Percentiles rank a stretch among this genome's conserved stretches.
These are phyloP conservation scores for Calonectria ilicicola DNA, from an alignment of 2,329 filamentous ascomycete genomes.

Conservation along the genomic window DNA sequence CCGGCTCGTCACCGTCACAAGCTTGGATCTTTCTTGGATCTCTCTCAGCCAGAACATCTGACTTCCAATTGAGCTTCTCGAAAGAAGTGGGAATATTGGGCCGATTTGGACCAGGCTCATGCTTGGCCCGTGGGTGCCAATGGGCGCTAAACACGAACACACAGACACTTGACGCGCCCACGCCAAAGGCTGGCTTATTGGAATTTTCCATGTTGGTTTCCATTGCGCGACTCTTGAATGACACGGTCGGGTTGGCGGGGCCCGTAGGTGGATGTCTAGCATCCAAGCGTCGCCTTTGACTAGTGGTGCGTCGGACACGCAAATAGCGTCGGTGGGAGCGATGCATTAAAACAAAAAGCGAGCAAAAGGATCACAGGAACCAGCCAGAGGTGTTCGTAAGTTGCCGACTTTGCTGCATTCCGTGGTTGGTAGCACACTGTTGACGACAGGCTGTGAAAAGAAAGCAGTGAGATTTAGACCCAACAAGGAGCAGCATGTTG, in stretches of 20 bases:
- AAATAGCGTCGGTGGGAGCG: slow-evolving; percentile 8
- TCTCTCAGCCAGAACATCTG: slow-evolving; percentile 10
- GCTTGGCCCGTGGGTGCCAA: not conserved
- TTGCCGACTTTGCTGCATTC: not conserved
- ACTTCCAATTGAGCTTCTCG: slow-evolving; percentile 37
- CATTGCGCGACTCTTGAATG: not conserved
- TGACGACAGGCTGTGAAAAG: not conserved
- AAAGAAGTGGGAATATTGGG: slow-evolving; percentile 35
- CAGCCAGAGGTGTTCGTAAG: not conserved
- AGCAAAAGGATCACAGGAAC: not conserved
- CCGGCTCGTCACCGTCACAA: not conserved
- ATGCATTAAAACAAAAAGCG: not conserved
- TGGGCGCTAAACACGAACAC: slow-evolving; percentile 10
- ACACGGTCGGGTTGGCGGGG: not conserved
- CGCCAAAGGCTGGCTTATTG: not conserved
- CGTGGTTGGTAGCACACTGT: not conserved
- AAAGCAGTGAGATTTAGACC: not conserved
- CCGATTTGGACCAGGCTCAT: slow-evolving; percentile 16
- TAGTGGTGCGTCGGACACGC: not conserved
- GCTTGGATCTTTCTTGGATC: not conserved
- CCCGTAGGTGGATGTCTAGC: slow-evolving; percentile 8
- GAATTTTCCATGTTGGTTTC: slow-evolving; percentile 8
- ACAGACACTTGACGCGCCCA: slow-evolving; percentile 6
- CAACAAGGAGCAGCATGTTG: not conserved
- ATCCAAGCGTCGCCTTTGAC: slow-evolving; percentile 5